Conservation (phyloP, 768 basidiomycete genomes). For the Lactarius trivialis region DNA sequence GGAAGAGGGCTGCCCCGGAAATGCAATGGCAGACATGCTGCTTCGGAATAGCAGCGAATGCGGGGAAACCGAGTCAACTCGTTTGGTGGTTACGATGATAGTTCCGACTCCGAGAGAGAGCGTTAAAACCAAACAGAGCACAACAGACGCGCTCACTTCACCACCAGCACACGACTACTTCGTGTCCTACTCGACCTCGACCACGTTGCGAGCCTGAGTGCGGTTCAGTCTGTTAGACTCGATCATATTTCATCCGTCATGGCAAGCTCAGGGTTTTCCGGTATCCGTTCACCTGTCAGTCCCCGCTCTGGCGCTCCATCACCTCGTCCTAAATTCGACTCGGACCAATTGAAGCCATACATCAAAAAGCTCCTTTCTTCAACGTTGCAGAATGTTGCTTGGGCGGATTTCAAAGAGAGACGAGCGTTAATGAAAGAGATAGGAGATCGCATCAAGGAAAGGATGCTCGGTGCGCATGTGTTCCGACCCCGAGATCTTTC, state of each 20-base stretch:
- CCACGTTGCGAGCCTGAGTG: background rate
- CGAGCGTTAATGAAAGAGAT: slow-evolving; percentile 80
- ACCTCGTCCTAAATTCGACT: slow-evolving; percentile 54
- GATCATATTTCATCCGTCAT: background rate
- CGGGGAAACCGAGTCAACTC: background rate
- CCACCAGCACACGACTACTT: background rate
- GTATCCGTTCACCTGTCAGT: slow-evolving; percentile 56
- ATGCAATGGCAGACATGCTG: slow-evolving; percentile 62
- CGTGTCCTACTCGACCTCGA: slow-evolving; percentile 1
- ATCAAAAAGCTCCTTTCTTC: slow-evolving; percentile 75
- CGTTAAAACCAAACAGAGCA: slow-evolving; percentile 12
- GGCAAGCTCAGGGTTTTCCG: slow-evolving; percentile 22
- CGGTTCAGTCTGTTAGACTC: background rate
- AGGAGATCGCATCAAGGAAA: slow-evolving; percentile 75
- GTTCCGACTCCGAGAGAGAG: background rate
- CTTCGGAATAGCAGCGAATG: slow-evolving; percentile 8
- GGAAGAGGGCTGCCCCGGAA: slow-evolving; percentile 43
- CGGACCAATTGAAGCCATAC: slow-evolving; percentile 66
- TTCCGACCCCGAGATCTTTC: slow-evolving; percentile 10
- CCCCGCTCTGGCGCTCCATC: slow-evolving; percentile 60
- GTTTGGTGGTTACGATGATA: background rate
- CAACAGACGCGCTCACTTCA: slow-evolving; percentile 8
- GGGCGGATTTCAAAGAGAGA: slow-evolving; percentile 65
- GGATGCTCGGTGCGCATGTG: slow-evolving; percentile 53
- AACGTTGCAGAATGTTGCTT: slow-evolving; percentile 55